Base-by-base conservation (phyloP, 2,329 filamentous ascomycete species). In the Talaromyces sp. region DNA sequence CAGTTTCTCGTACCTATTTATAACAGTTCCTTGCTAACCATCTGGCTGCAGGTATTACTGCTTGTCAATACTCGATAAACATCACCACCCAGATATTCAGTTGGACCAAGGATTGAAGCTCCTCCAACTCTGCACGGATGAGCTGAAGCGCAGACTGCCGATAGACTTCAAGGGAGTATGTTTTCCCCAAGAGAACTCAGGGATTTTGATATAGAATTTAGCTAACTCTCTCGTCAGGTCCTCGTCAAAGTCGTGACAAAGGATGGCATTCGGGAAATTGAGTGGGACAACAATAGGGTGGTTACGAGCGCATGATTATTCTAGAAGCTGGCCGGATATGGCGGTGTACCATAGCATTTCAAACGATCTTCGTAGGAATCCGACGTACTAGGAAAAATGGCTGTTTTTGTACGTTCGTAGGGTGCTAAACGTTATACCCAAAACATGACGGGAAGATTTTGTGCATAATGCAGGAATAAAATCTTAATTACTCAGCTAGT, bases 91-190 rank as follows among this genome's bases (percentile, higher is more conserved):
- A 55, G 89, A 97, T 73, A 98, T 99, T 77, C 85, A 85, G 64
- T 87, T 95, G 59, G 92, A 90, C 65, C 86, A 96, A 77, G 95
- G 95, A 61, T 85, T 96, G 80, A 95, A 96, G 83, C 87, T 99
- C 65, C 82, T 99, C 71, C 88, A 86, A 70, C 90, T 97, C 88
- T 99, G 95, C 81, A 95, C 91, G 68, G 93, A 98, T 76, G 95
- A 99, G 83, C 81, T 99, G 74, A 96, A 97, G 86, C 88, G 95
- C 76, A 87, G 96, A 78, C 85, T 99, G 83, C 95, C 95, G 63
- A 93, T 99, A 74, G 95, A 99, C 77, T 99, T 98, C 85, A 99
- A 99, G 84, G 95, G 95, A 44, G 91, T 96, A 70, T 70, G 88
- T 72, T 64, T 19, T 25, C 27, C 9, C 9, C 47, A 55, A 1